Percentiles rank a stretch among this genome's conserved stretches.
Evolutionary conservation across 192 early-diverging fungal genomes (phyloP).

Genomic region (Martensiomyces pterosporus): DNA sequence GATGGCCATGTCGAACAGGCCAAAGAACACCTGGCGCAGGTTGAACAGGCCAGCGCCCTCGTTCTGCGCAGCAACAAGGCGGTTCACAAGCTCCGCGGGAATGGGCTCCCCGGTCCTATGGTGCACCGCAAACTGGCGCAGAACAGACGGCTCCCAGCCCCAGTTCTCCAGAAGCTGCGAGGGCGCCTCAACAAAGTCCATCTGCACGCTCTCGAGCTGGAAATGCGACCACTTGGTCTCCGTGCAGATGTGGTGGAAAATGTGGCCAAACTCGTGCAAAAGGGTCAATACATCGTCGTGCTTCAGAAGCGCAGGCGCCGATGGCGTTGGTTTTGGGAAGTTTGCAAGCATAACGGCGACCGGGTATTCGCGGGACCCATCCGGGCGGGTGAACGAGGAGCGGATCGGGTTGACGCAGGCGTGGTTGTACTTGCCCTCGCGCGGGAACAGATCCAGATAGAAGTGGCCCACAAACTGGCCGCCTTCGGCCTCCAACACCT

Average conservation of each 20-base stretch:
- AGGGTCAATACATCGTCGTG: constrained; percentile 77
- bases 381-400: constrained; percentile 45
- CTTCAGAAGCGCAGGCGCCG: constrained; percentile 66
- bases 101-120: constrained; percentile 60
- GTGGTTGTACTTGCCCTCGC: constrained; percentile 64
- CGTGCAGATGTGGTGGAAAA: constrained; percentile 61
- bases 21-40: constrained; percentile 66
- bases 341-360: constrained; percentile 64
- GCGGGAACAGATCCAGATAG: constrained; percentile 70
- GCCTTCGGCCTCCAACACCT: constrained; percentile 57
- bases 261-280: constrained; percentile 77
- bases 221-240: constrained; percentile 64
- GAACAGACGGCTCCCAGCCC: constrained; percentile 57
- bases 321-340: constrained; percentile 60
- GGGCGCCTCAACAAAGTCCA: constrained; percentile 82
- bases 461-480: constrained; percentile 60
- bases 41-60: constrained; percentile 60
- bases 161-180: constrained; percentile 84
- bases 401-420: constrained; percentile 71
- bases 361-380: constrained; percentile 52
- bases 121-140: constrained; percentile 58
- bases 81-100: constrained; percentile 59
- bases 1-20: constrained; percentile 64
- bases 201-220: constrained; percentile 67
- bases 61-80: constrained; percentile 59